Base-by-base conservation (phyloP, 768 basidiomycete species). In the Tephrocybe sp. region DNA sequence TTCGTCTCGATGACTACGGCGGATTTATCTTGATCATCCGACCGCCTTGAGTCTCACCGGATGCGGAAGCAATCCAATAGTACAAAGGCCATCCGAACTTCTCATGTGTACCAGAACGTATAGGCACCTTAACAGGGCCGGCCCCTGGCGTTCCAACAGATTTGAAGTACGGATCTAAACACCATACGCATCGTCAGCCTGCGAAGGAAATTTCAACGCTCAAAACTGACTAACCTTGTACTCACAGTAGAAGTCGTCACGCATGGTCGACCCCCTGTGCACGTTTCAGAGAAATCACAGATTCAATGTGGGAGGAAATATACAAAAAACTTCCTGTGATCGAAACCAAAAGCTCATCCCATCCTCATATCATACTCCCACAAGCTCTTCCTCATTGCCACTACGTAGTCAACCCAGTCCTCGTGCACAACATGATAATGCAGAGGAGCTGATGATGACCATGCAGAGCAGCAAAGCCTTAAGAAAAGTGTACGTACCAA, bases 271-370 rank as follows among this genome's bases (percentile, higher is more conserved):
- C 57, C 52, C 37, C 44, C 58, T 56, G 54, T 44, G 23, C 22
- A 53, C 8, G 43, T 52, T 50, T 53, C 47, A 55, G 55, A 55
- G 49, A 47, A 43, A 56, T 58, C 45, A 56, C 42, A 47, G 15
- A 36, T 58, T 51, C 42, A 43, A 37, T 37, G 41, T 45, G 37
- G 24, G 24, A 27, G 36, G 19, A 41, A 45, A 48, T 51, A 57
- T 53, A 60, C 60, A 49, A 55, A 55, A 10, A 25, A 57, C 60
- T 63, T 57, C 52, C 55, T 33, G 41, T 12, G 11, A 50, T 54
- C 25, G 13, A 36, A 39, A 29, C 16, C 49, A 44, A 39, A 21
- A 25, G 16, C 25, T 16, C 36, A 30, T 18, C 49, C 16, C n/a
- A 1, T 9, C n/a, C 22, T n/a, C 30, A 30, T 12, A 22, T 44